Percentiles rank a stretch among this genome's conserved stretches.
Evolutionary conservation across 139 green algal genomes (phyloP).

Genomic region (Coccomyxa sp.): DNA sequence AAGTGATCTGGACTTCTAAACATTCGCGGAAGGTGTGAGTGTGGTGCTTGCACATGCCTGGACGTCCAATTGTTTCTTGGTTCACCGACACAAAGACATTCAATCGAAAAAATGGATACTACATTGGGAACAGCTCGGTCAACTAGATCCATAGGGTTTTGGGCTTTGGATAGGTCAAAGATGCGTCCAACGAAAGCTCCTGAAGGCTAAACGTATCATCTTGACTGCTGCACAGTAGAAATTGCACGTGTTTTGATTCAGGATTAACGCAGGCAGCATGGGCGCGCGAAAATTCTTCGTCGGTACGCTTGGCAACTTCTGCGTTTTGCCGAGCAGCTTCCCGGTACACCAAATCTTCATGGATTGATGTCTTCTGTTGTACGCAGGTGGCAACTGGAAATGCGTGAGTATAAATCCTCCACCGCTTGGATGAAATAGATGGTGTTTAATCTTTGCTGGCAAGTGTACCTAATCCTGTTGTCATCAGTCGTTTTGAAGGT

Average conservation of each 20-base stretch:
- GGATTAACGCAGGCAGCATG: not conserved
- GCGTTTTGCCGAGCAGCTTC: not conserved
- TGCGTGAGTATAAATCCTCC: slow-evolving; percentile 24
- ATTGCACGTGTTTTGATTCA: not conserved
- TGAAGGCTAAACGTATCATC: not conserved
- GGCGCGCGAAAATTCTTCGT: not conserved
- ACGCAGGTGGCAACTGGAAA: slow-evolving; percentile 45
- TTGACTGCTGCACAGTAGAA: not conserved
- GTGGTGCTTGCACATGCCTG: not conserved
- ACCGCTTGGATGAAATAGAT: too few relatives aligned
- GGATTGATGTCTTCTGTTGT: not conserved
- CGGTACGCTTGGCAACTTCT: not conserved
- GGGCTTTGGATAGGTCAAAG: not conserved
- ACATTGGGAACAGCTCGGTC: not conserved
- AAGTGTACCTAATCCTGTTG: too few relatives aligned
- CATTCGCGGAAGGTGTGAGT: too few relatives aligned
- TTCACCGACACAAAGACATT: not conserved
- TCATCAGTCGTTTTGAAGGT: too few relatives aligned
- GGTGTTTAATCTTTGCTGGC: too few relatives aligned
- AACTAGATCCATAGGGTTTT: not conserved
- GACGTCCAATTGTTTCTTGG: not conserved
- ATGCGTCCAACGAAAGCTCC: not conserved
- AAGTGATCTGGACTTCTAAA: not conserved
- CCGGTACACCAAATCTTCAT: not conserved
- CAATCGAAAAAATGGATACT: not conserved